Base-by-base conservation (phyloP, 2,329 filamentous ascomycete genomes). In the Aspergillus tamarii region DNA sequence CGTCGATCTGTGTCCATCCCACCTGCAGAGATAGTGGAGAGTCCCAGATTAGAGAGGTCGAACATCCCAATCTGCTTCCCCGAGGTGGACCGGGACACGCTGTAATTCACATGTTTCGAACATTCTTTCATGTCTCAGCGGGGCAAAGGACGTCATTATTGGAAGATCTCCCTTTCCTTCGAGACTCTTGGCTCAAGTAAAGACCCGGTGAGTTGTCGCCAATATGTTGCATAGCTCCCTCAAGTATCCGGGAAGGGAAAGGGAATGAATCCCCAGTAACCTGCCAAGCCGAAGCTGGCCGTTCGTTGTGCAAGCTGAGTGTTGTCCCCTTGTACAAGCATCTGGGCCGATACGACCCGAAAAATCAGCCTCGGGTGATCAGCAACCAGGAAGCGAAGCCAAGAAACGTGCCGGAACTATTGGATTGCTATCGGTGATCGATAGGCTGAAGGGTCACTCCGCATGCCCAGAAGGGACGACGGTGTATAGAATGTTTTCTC, bases 351-450 rank as follows among this genome's bases (percentile, higher is more conserved):
- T 60, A 66, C 68, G 64, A 70, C 60, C 72, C 74, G 71, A 70
- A 63, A 65, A 64, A 63, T 65, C 66, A 72, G 66, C 72, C 69
- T 74, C 73, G 72, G 74, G 71, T 70, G 73, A 74, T 76, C 73
- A 69, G 67, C 73, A 65, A 64, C 69, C 64, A 74, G 71, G 70
- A 64, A 70, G 65, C 66, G 62, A 55, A 66, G 66, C 69, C 67
- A 69, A 70, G 66, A 64, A 64, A 61, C 62, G 36, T 65, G 64
- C 66, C 65, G 65, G 67, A 68, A 69, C 64, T 69, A 66, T 60
- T 55, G 45, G 63, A 46, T 58, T 41, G 10, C 43, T 45, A 45
- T 39, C 32, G 10, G 34, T 39, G 45, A 21, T 39, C 19, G 50
- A 50, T 62, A 16, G 43, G 16, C 30, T 28, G 57, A 43, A 30